Percentiles rank a stretch among this genome's conserved stretches.
Conservation (phyloP, 1,284 basidiomycete species). For the Rhizoctonia solani region DNA sequence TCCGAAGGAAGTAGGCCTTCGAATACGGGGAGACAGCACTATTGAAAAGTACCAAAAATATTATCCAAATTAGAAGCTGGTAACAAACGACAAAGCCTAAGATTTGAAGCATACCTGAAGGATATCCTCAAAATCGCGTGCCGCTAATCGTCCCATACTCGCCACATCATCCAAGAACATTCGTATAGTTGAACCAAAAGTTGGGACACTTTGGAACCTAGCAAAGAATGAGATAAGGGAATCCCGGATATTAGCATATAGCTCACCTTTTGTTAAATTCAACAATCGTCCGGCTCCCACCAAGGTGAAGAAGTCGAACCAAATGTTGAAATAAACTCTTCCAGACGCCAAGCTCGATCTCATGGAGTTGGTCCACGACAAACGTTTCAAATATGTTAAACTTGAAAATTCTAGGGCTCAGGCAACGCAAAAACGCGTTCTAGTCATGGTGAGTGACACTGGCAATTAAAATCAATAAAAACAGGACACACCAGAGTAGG, state of each 20-base stretch:
- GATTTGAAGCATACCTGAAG: slow-evolving; percentile 16
- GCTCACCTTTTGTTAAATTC: slow-evolving; percentile 25
- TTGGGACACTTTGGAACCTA: slow-evolving; percentile 35
- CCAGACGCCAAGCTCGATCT: slow-evolving; percentile 44
- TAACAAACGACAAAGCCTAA: no score
- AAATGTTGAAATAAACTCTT: slow-evolving; percentile 45
- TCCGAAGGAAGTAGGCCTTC: slow-evolving; percentile 45
- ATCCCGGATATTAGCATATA: neutral
- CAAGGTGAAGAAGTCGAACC: slow-evolving; percentile 45
- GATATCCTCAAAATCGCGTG: slow-evolving; percentile 35
- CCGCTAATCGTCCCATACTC: slow-evolving; percentile 29
- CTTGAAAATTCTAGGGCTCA: slow-evolving; percentile 30
- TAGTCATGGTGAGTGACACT: no score
- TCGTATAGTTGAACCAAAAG: slow-evolving; percentile 34
- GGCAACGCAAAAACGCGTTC: slow-evolving; percentile 40
- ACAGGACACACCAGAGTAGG: slow-evolving; percentile 34
- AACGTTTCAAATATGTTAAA: slow-evolving; percentile 32
- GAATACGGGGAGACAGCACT: slow-evolving; percentile 47
- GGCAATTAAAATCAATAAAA: slow-evolving; percentile 27
- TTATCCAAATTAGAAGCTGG: neutral
- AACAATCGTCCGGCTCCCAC: slow-evolving; percentile 3
- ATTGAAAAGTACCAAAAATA: slow-evolving; percentile 23
- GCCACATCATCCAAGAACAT: slow-evolving; percentile 34
- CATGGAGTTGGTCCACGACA: slow-evolving; percentile 42
- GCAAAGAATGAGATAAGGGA: neutral